These are phyloP conservation scores for Microbotryum saponariae DNA, from an alignment of 1,284 basidiomycete species.

Conservation along the genomic window DNA sequence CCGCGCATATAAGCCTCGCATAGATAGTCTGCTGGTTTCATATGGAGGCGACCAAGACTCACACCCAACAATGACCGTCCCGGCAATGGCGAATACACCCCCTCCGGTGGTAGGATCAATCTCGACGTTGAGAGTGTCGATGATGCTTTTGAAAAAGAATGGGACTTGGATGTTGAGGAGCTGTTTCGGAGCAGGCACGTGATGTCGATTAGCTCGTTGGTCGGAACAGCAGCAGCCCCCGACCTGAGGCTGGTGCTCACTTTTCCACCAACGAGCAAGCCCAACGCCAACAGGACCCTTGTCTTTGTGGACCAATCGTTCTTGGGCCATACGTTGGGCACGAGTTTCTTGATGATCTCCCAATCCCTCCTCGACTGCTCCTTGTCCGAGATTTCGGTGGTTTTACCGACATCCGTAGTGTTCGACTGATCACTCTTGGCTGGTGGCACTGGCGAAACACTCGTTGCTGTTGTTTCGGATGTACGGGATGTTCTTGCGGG, in stretches of 20 bases:
- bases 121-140: conserved; percentile 81
- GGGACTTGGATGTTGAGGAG: conserved; percentile 95
- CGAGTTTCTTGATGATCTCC: conserved; percentile 49
- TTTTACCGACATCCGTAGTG: conserved; percentile 15
- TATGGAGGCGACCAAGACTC: conserved; percentile 40
- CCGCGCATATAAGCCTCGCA: neutral
- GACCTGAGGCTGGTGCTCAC: conserved; percentile 43
- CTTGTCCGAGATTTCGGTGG: conserved; percentile 13
- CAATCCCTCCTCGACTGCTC: conserved; percentile 29
- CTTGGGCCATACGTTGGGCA: conserved; percentile 54
- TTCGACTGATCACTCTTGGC: neutral
- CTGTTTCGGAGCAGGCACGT: conserved; percentile 40
- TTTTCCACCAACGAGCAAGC: conserved; percentile 77
- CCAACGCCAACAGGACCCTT: conserved; percentile 76
- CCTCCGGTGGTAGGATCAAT: conserved; percentile 58
- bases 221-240: too few species aligned
- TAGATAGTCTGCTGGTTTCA: neutral
- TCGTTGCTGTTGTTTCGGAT: neutral
- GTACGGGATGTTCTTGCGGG: neutral
- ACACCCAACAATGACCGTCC: conserved; percentile 85
- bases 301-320: conserved; percentile 49
- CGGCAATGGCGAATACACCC: conserved; percentile 77
- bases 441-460: neutral
- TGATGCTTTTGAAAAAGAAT: conserved; percentile 83
- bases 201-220: too few species aligned